These are phyloP conservation scores for Aegilops tauschii DNA, from an alignment of 176 grass and related monocot genomes.

Conservation along the genomic window DNA sequence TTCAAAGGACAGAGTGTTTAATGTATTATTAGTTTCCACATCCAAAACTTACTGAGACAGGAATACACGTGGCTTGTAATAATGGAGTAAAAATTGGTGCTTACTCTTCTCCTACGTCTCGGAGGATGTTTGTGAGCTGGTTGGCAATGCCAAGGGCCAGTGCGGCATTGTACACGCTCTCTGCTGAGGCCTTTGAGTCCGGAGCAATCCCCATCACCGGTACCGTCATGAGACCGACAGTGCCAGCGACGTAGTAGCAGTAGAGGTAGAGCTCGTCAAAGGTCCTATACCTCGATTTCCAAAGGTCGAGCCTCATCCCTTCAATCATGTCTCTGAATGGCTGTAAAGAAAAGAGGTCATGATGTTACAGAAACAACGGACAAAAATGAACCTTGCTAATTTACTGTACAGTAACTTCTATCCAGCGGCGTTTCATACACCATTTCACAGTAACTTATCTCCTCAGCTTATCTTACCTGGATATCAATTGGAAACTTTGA, in stretches of 20 bases:
- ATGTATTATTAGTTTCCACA: neutral
- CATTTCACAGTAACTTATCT: neutral
- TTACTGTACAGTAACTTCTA: neutral
- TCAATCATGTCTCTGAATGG: slow-evolving; percentile 98
- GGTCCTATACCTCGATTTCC: slow-evolving; percentile 82
- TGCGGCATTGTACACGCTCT: slow-evolving; percentile 79
- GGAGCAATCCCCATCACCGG: slow-evolving; percentile 92
- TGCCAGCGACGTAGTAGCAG: slow-evolving; percentile 96
- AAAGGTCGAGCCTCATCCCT: slow-evolving; percentile 92
- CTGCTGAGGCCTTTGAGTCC: slow-evolving; percentile 66
- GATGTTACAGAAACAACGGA: neutral
- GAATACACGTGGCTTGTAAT: neutral
- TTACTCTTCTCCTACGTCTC: slow-evolving; percentile 98
- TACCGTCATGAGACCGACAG: slow-evolving; percentile 93
- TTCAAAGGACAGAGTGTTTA: neutral
- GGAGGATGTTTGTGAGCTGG: slow-evolving; percentile 96
- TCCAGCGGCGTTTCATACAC: neutral
- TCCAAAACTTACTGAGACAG: neutral
- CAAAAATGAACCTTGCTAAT: neutral
- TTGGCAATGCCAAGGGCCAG: slow-evolving; percentile 91
- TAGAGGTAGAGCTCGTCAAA: slow-evolving; percentile 97
- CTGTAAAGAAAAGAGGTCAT: slow-evolving; percentile 26
- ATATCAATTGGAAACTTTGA: slow-evolving; percentile 83
- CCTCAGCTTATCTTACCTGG: slow-evolving; percentile 45
- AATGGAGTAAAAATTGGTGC: slow-evolving; percentile 13